Evolutionary conservation across 1,139 yeast genomes (phyloP).

Genomic region (Waltiozyma sp.): DNA sequence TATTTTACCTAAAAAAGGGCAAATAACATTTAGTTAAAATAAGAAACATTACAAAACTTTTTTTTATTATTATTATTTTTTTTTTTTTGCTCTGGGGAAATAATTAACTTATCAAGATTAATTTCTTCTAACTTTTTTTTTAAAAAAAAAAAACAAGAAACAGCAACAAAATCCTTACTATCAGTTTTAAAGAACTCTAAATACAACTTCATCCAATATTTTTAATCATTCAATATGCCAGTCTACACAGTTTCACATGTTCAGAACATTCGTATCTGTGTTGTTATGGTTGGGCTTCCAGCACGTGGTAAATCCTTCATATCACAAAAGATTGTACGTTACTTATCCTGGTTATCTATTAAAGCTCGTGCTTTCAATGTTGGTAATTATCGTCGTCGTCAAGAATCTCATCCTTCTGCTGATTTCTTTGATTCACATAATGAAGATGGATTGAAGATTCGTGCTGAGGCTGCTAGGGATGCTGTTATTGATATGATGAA

Average conservation of each 20-base stretch:
- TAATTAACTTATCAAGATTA: too few species aligned
- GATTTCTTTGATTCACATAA: conserved; percentile 70
- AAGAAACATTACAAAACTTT: too few species aligned
- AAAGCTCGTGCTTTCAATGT: conserved; percentile 84
- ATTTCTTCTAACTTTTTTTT: too few species aligned
- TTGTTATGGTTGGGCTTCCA: conserved; percentile 64
- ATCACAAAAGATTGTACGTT: conserved; percentile 70
- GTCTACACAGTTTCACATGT: conserved; percentile 64
- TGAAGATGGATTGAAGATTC: conserved; percentile 46
- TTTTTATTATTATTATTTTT: too few species aligned
- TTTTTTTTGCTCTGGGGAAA: too few species aligned
- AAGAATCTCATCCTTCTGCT: conserved; percentile 50
- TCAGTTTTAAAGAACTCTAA: too few species aligned
- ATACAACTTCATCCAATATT: too few species aligned
- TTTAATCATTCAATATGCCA: too few species aligned
- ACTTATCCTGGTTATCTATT: conserved; percentile 84
- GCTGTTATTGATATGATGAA: conserved; percentile 79
- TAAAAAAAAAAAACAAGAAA: too few species aligned
- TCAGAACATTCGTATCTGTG: conserved; percentile 58
- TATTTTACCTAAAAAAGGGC: too few species aligned
- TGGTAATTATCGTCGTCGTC: conserved; percentile 68
- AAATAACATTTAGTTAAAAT: too few species aligned
- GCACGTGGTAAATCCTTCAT: conserved; percentile 60
- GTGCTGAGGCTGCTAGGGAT: conserved; percentile 57
- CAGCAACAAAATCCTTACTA: too few species aligned